Evolutionary conservation across 2,329 filamentous ascomycete species (phyloP), one percentile per base, ranked within the genome.

Genomic region (Fusarium ramigenum): DNA sequence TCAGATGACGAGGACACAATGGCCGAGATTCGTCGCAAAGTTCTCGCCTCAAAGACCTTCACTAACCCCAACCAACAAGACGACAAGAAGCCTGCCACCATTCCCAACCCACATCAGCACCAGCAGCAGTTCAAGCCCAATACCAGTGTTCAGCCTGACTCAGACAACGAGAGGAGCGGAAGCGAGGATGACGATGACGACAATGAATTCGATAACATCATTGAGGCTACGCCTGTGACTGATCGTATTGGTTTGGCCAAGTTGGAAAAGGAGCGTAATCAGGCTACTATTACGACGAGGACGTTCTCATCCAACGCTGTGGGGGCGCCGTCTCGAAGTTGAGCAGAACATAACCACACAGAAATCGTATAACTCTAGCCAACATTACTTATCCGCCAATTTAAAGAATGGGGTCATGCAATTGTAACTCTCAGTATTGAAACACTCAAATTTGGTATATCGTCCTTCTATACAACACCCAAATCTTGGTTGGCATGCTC

Each of bases 41-140:
- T 98, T n/a, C 88, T 99, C 5, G 93, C 92, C 11, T 97, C 96
- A 11, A 98, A 96, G 79, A 90, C 95, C 0, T 99, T 99, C 78
- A 85, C 92, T 46, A 82, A 83, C 63, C 77, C 80, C 10, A 75
- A 78, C 73, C 79, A 81, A 15, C 82, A 60, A 46, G 47, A 83
- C 49, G 84, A 88, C 70, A 91, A 91, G 74, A 87, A 88, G 64
- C 90, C 88, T 1, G 87, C 91, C 76, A 89, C 87, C n/a, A 91
- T 94, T 68, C 81, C 89, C 14, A 86, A 88, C 40, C 89, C 90
- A 4, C 86, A 89, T 28, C 71, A 72, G 4, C 70, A 73, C 9
- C 71, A 64, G 65, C 82, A 81, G 11, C 82, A 84, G 47, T 81
- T 86, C 61, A 86, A 87, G 39, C 86, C 88, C 2, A 92, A 93